Base-by-base conservation (phyloP, 148 eudicot species). In the Mesembryanthemum crystallinum region DNA sequence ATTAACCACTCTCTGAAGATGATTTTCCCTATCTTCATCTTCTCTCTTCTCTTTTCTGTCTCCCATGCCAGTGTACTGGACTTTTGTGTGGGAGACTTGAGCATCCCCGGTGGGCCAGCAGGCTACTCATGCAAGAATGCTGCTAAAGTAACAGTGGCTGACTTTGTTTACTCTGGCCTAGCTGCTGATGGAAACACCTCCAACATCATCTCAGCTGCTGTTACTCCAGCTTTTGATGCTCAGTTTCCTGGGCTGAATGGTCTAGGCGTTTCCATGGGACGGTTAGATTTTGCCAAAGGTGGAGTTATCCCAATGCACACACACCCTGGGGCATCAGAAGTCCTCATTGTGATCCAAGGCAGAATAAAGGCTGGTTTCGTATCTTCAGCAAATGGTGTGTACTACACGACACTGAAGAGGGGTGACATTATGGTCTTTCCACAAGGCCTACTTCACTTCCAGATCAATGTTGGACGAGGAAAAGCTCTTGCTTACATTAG, bases 301-400 rank as follows among this genome's bases (percentile, higher is more conserved):
- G 98, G 98, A 6, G 98, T 93, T 5, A 76, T 91, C n/a, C 98
- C 98, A 4, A 71, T 93, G 76, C 98, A 93, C 90, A 93, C 94
- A 0, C 98, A 93, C 80, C 94, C 97, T 0, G 89, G 82, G 0
- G 98, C 78, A 2, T 73, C 90, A 0, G 98, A 91, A 69, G 24
- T 88, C 17, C 76, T 91, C 0, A 42, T 86, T 47, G 92, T 93
- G 1, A 74, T 79, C 21, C 75, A 87, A 69, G 98, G 98, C 1
- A 43, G 69, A 5, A 86, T 93, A 6, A 70, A 83, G 52, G 92
- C 98, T 1, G 98, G 98, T 0, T 89, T 93, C 51, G 33, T 93
- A 0, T 84, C 89, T 8, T 91, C 90, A 0, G 90, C 72, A 25
- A 91, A 89, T 61, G 35, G 14, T 0, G 88, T 91, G 1, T 91